A percentile compares a stretch with the other conserved stretches of the same genome.
Evolutionary conservation across 257 asterid species (phyloP).

Genomic region (Jacaranda mimosifolia): DNA sequence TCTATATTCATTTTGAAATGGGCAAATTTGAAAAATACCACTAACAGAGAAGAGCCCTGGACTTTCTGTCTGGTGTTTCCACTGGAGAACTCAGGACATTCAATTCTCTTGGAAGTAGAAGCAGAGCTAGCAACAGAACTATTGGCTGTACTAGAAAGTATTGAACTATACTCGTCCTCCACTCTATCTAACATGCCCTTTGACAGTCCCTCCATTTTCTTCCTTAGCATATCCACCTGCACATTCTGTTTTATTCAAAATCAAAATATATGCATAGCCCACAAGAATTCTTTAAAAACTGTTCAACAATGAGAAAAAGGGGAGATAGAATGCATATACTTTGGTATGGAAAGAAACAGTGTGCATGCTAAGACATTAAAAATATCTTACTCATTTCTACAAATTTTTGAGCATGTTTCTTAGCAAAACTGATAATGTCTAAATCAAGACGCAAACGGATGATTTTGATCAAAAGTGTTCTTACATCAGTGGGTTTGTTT

Average conservation of each 20-base stretch:
- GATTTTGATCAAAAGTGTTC: slow-evolving; percentile 13
- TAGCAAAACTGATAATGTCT: neutral
- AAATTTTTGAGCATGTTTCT: too few species aligned
- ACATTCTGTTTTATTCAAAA: slow-evolving; percentile 17
- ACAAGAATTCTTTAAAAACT: neutral
- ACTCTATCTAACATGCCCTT: slow-evolving; percentile 57
- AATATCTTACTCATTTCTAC: too few species aligned
- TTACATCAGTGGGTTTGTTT: slow-evolving; percentile 53
- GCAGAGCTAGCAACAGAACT: slow-evolving; percentile 73
- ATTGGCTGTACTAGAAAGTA: slow-evolving; percentile 48
- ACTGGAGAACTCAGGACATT: slow-evolving; percentile 44
- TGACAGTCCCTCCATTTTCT: slow-evolving; percentile 61
- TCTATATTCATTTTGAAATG: slow-evolving; percentile 18
- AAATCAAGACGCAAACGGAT: neutral
- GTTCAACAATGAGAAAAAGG: too few species aligned
- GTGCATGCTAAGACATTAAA: too few species aligned
- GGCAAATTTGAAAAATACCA: neutral
- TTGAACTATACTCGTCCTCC: slow-evolving; percentile 61
- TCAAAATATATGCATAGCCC: neutral
- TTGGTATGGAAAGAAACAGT: too few species aligned
- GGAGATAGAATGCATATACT: too few species aligned
- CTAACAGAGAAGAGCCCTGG: slow-evolving; percentile 29
- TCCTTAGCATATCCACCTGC: slow-evolving; percentile 53
- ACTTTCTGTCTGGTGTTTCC: slow-evolving; percentile 39
- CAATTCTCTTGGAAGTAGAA: slow-evolving; percentile 68